Evolutionary conservation across 371 early-diverging fungal genomes (phyloP).

Genomic region (Nematocida ausubeli): DNA sequence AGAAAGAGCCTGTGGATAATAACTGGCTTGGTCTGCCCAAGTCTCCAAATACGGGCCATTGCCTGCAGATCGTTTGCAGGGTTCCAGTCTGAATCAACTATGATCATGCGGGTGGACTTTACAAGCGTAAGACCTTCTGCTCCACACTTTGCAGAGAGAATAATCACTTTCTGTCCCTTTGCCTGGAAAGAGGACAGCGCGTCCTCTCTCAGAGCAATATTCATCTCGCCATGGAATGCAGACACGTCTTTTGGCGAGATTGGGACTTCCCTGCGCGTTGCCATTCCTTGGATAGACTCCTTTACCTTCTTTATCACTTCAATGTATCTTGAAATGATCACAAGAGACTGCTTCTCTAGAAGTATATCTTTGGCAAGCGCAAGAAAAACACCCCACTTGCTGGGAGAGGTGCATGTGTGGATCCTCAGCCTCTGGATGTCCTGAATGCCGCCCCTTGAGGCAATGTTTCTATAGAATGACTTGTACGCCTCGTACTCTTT

Average conservation of each 20-base stretch:
- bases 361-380: slow-evolving; percentile 23
- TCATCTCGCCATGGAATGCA: slow-evolving; percentile 51
- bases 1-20: slow-evolving; percentile 48
- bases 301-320: slow-evolving; percentile 26
- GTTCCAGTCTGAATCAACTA: slow-evolving; percentile 90
- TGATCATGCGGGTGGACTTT: slow-evolving; percentile 84
- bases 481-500: slow-evolving; percentile 27
- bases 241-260: slow-evolving; percentile 2
- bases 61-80: slow-evolving; percentile 91
- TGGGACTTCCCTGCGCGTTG: slow-evolving; percentile 16
- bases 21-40: slow-evolving; percentile 75
- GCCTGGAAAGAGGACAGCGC: slow-evolving; percentile 30
- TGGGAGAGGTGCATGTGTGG: slow-evolving; percentile 4
- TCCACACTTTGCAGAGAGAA: slow-evolving; percentile 55
- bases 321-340: slow-evolving; percentile 34
- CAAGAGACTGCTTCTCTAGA: slow-evolving; percentile 17
- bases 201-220: slow-evolving; percentile 10
- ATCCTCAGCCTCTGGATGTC: slow-evolving; percentile 44
- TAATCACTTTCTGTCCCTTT: slow-evolving; percentile 42
- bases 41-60: slow-evolving; percentile 80
- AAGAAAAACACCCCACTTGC: slow-evolving; percentile 40
- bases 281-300: background rate
- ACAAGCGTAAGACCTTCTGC: slow-evolving; percentile 79
- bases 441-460: slow-evolving; percentile 12
- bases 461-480: background rate